Evolutionary conservation across 2,329 filamentous ascomycete genomes (phyloP).

Genomic region (Mycosphaerella arachidis): DNA sequence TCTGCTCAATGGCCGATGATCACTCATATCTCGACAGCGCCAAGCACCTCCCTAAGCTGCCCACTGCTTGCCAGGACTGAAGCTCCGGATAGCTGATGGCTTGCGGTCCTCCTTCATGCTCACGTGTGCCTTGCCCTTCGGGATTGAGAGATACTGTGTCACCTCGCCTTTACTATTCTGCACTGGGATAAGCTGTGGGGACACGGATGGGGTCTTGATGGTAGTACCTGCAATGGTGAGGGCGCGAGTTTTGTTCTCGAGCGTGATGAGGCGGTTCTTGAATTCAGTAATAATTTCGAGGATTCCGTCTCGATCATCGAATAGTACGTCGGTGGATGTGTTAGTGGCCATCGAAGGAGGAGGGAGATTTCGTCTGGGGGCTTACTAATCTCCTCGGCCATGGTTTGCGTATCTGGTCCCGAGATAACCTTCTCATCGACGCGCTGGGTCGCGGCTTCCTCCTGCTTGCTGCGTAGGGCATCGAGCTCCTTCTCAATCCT

Average conservation of each 20-base stretch:
- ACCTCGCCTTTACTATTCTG: slow-evolving; percentile 15
- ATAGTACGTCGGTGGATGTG: slow-evolving; percentile 11
- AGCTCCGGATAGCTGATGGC: slow-evolving; percentile 6
- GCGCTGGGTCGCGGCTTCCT: neutral
- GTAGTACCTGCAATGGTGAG: slow-evolving; percentile 16
- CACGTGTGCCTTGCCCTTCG: slow-evolving; percentile 20
- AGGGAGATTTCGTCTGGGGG: neutral
- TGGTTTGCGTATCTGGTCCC: neutral
- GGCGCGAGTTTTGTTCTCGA: slow-evolving; percentile 21
- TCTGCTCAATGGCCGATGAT: neutral
- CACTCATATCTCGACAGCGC: neutral
- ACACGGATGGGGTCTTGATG: neutral
- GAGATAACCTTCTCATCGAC: neutral
- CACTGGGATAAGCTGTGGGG: slow-evolving; percentile 19
- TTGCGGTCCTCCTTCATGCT: slow-evolving; percentile 5
- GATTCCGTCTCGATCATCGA: slow-evolving; percentile 22
- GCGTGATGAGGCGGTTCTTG: slow-evolving; percentile 13
- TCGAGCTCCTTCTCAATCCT: slow-evolving; percentile 6
- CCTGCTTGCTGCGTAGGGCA: slow-evolving; percentile 2
- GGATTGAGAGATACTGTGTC: slow-evolving; percentile 18
- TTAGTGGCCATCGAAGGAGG: neutral
- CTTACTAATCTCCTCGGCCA: slow-evolving; percentile 16
- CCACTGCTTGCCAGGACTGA: slow-evolving; percentile 18
- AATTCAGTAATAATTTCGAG: slow-evolving; percentile 12
- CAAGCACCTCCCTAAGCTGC: slow-evolving; percentile 11